Evolutionary conservation across 202 grass and related monocot genomes (phyloP).

Genomic region (Schoenoplectus tabernaemontani): DNA sequence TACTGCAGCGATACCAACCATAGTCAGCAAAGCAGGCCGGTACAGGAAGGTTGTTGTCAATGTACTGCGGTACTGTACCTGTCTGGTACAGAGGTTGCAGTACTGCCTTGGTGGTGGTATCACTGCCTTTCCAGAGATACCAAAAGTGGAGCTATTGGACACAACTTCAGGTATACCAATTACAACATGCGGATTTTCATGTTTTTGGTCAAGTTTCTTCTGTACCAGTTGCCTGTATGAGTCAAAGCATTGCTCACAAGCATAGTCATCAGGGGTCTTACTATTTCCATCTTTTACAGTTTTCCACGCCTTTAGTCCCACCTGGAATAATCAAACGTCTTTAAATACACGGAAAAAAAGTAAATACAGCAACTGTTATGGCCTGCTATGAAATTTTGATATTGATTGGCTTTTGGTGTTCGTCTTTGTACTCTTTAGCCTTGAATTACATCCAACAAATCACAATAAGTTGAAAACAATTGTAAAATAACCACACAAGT

Average conservation of each 20-base stretch:
- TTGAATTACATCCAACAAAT: neutral
- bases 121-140: slow-evolving; percentile 34
- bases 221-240: slow-evolving; percentile 65
- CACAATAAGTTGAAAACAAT: neutral
- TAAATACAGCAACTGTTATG: neutral
- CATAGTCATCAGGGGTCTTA: slow-evolving; percentile 82
- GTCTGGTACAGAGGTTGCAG: slow-evolving; percentile 60
- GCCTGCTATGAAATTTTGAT: neutral
- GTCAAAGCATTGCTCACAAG: slow-evolving; percentile 40
- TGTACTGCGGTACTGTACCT: slow-evolving; percentile 28
- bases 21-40: slow-evolving; percentile 75
- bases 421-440: neutral
- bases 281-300: slow-evolving; percentile 39
- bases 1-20: slow-evolving; percentile 78
- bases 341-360: neutral
- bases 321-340: slow-evolving; percentile 25
- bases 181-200: slow-evolving; percentile 46
- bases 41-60: slow-evolving; percentile 56
- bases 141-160: slow-evolving; percentile 38
- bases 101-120: slow-evolving; percentile 25
- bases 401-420: neutral
- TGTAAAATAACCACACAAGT: slow-evolving; percentile 12
- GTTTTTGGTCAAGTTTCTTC: slow-evolving; percentile 72
- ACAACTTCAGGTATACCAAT: slow-evolving; percentile 47
- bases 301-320: slow-evolving; percentile 79